A percentile compares a stretch with the other conserved stretches of the same genome.
phyloP scores from a whole-genome alignment of 225 moss, liverwort and hornwort species.

The Bryoerythrophyllum caledonicum region DNA sequence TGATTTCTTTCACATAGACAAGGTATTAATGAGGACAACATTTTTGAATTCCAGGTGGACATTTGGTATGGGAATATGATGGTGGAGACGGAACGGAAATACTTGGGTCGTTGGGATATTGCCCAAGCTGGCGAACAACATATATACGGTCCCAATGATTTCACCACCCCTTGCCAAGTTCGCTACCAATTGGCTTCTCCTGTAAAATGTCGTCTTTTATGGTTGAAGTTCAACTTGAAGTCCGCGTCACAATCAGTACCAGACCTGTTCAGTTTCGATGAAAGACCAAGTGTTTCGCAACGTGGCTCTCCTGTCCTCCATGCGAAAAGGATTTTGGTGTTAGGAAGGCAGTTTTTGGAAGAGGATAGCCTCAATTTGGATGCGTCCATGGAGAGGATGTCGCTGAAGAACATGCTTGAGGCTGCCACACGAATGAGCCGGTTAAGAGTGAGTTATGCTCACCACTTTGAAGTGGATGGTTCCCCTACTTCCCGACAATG shows the following conservation, averaged over 20 bases:
- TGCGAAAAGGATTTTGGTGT: constrained; percentile 73
- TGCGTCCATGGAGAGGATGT: constrained; percentile 62
- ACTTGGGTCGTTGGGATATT: constrained; percentile 77
- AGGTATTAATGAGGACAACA: background rate
- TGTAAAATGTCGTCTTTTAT: constrained; percentile 72
- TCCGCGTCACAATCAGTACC: constrained; percentile 48
- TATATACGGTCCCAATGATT: constrained; percentile 49
- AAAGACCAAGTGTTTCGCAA: constrained; percentile 28
- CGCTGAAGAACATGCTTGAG: constrained; percentile 62
- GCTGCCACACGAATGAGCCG: constrained; percentile 53
- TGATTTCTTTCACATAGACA: constrained; percentile 3
- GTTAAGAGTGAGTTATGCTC: constrained; percentile 43
- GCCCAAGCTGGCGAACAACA: constrained; percentile 48
- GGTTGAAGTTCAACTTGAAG: constrained; percentile 71
- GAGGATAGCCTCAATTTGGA: constrained; percentile 52
- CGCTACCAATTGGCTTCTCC: constrained; percentile 67
- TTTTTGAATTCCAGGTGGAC: constrained; percentile 65
- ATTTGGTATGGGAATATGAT: constrained; percentile 81
- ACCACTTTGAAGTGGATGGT: background rate
- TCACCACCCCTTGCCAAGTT: constrained; percentile 49
- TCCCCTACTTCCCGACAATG: no score
- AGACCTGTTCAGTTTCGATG: constrained; percentile 79
- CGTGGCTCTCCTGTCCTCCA: constrained; percentile 53
- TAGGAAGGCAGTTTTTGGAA: constrained; percentile 71
- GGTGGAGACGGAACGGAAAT: constrained; percentile 68